Base-by-base conservation (phyloP, 108 stramenopile species). In the Nitzschia sp. region DNA sequence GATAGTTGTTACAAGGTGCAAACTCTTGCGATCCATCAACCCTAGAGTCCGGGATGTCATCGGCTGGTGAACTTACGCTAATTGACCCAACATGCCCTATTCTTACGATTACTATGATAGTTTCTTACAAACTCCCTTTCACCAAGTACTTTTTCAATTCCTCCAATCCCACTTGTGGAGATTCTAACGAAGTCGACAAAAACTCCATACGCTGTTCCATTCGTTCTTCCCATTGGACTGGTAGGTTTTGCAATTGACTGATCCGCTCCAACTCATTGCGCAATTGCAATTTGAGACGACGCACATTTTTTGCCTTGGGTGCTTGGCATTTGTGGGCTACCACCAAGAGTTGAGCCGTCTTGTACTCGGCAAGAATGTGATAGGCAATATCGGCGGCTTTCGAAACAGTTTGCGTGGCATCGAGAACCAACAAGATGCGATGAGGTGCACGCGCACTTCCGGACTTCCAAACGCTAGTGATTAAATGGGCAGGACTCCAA, bases 191-290 rank as follows among this genome's bases (percentile, higher is more conserved):
- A 25, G 73, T 65, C 5, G 73, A 68, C 11, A 54, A 59, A 61
- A 67, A 75, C 17, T 17, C 51, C 24, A 75, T 46, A 25, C 22
- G 40, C 2, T 38, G 57, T 52, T 37, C 22, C 65, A 75, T 40
- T 0, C 34, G 24, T 40, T 68, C 60, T 59, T 75, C 73, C 73
- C 73, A 75, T 42, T 73, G 39, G 0, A 43, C 17, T 8, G 44
- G 38, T 0, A 17, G 11, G 21, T 51, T 66, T 11, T 64, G 54
- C 7, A 75, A 38, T 56, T 68, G 64, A 17, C 51, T 24, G 40
- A 90, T 62, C 44, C 76, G 73, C 50, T 90, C 87, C 74, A 93
- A 69, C 70, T 93, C 92, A 50, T 75, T 93, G 39, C 89, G 79
- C 12, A 93, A 41, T 63, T 87, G 85, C 41, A 90, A 73, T 60